phyloP scores from a whole-genome alignment of 2,329 filamentous ascomycete genomes.

The Cryoendolithus antarcticus region DNA sequence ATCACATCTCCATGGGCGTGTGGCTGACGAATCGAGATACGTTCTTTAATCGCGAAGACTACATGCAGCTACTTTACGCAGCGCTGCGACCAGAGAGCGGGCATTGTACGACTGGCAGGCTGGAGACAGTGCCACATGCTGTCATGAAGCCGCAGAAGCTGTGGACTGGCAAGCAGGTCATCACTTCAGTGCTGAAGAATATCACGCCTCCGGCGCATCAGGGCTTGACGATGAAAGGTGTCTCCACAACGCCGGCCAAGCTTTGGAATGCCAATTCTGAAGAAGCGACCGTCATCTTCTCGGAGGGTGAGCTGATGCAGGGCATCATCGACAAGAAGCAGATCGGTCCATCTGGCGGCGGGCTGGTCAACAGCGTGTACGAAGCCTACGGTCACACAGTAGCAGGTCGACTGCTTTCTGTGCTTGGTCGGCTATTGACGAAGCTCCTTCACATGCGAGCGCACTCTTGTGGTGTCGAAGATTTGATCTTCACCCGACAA shows the following conservation, averaged over 20 bases:
- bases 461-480: slow-evolving; percentile 95
- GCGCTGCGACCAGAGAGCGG: slow-evolving; percentile 82
- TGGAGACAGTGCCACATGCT: slow-evolving; percentile 69
- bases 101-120: slow-evolving; percentile 70
- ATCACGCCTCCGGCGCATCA: slow-evolving; percentile 67
- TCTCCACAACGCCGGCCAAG: slow-evolving; percentile 63
- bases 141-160: slow-evolving; percentile 67
- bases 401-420: slow-evolving; percentile 78
- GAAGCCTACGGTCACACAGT: slow-evolving; percentile 82
- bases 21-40: slow-evolving; percentile 83
- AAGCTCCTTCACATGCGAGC: slow-evolving; percentile 85
- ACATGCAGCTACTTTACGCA: slow-evolving; percentile 86
- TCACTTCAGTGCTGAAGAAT: slow-evolving; percentile 86
- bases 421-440: slow-evolving; percentile 78
- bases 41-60: slow-evolving; percentile 77
- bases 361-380: slow-evolving; percentile 82
- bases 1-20: slow-evolving; percentile 92
- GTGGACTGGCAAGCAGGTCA: slow-evolving; percentile 95
- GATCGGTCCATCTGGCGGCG: slow-evolving; percentile 74
- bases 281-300: slow-evolving; percentile 70
- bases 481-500: slow-evolving; percentile 69
- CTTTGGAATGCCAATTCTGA: slow-evolving; percentile 69
- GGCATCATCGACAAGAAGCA: slow-evolving; percentile 95
- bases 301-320: slow-evolving; percentile 73
- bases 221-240: slow-evolving; percentile 66